Base-by-base conservation (phyloP, 805 yeast genomes). In the Zygosaccharomyces lentus region DNA sequence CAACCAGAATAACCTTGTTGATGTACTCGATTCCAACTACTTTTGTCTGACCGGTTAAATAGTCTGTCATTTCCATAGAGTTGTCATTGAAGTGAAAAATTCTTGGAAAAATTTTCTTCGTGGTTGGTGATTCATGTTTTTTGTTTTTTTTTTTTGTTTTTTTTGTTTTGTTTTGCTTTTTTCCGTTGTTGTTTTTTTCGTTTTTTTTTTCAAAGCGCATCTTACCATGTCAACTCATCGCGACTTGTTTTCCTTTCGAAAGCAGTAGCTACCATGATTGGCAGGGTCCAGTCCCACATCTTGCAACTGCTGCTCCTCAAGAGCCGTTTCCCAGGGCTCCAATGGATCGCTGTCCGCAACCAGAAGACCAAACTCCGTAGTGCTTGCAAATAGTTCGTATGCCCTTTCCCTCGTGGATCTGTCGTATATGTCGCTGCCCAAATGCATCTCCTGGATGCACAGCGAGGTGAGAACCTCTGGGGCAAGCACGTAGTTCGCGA, bases 391-490 rank as follows among this genome's bases (percentile, higher is more conserved):
- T 12, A 76, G 54, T 10, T 66, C 67, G 49, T 75, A 75, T 0
- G 82, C 84, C 17, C 66, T 63, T 2, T 66, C 72, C 12, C 73
- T 52, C n/a, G 62, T 55, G 2, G 43, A 52, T 13, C 25, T 37
- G 35, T 45, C 50, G 37, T 52, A 47, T 9, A 43, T 24, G 9
- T 38, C 39, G 5, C 39, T 38, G 3, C 43, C 50, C 32, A 69
- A 47, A 1, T 54, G 45, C 61, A 70, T 53, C 49, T 81, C 83
- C 3, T 73, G 71, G 58, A 72, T 69, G 6, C 77, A 73, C 16
- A 81, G 54, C 25, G 79, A 64, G 6, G 78, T 64, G 3, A 81
- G 70, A 5, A 84, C 59, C 53, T 84, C 90, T 23, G 84, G 81
- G 6, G 86, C 80, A 19, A 84, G 60, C 1, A 83, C 81, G 54